Base-by-base conservation (phyloP, 1,139 yeast species). In the Debaryomyces subglobosus region DNA sequence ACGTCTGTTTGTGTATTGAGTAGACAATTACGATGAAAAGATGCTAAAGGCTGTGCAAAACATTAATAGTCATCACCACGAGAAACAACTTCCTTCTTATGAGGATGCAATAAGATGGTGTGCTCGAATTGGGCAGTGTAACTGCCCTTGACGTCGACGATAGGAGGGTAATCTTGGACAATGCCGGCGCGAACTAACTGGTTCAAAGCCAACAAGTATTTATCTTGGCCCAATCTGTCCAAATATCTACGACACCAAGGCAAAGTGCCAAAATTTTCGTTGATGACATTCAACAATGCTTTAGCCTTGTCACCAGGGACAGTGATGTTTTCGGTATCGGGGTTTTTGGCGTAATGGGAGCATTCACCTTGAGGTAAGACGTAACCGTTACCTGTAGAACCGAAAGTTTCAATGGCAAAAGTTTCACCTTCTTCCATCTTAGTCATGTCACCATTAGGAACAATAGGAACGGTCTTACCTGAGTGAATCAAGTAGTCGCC, bases 371-470 rank as follows among this genome's bases (percentile, higher is more conserved):
- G 87, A 20, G 84, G 77, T 46, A 85, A 73, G 35, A 94, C 99
- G 60, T 85, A 86, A 24, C 98, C 99, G 53, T 87, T 82, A 53
- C 99, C 99, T 1, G 99, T 94, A 39, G 97, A 83, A 5, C 99
- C 99, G 62, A 94, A 94, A 3, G 99, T 94, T 70, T 94, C 99
- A 62, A 95, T 92, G 49, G 99, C 99, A 76, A 90, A 94, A 2
- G 91, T 86, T 67, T 94, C 99, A 53, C 97, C 97, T 72, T 94
- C 99, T 68, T 95, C 99, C 97, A 94, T 92, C 77, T 92, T 92
- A 21, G 98, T 92, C 69, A 81, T 82, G 67, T 94, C 99, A 10
- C 92, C 94, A 60, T 89, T 89, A 62, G 92, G 87, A 38, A 94
- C 96, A 63, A 95, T 94, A 18, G 99, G 99, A 43, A 94, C 98